Evolutionary conservation across 2,329 filamentous ascomycete species (phyloP).

Genomic region (Gnomoniopsis smithogilvyi): DNA sequence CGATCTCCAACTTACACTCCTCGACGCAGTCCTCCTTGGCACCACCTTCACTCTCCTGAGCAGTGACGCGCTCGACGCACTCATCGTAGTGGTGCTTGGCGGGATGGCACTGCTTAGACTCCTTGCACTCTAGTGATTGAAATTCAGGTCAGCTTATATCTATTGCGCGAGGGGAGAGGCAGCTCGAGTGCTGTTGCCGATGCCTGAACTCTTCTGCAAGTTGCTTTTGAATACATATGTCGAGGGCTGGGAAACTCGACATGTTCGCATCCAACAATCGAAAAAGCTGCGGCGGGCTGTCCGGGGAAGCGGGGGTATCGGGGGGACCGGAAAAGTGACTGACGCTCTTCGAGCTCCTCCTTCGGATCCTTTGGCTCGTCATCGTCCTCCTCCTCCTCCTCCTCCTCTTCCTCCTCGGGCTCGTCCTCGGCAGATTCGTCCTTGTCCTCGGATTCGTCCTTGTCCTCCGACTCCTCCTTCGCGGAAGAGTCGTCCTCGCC

Average conservation of each 20-base stretch:
- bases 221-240: neutral
- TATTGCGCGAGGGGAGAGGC: neutral
- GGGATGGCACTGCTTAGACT: slow-evolving; percentile 79
- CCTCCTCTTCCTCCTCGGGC: slow-evolving; percentile 61
- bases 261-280: neutral
- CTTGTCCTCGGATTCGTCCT: slow-evolving; percentile 33
- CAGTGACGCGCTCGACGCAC: slow-evolving; percentile 90
- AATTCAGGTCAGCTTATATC: slow-evolving; percentile 12
- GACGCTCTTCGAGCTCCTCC: slow-evolving; percentile 88
- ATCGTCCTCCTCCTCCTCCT: slow-evolving; percentile 78
- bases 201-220: neutral
- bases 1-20: slow-evolving; percentile 75
- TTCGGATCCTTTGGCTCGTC: slow-evolving; percentile 83
- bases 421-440: slow-evolving; percentile 28
- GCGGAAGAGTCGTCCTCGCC: slow-evolving; percentile 30
- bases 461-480: slow-evolving; percentile 44
- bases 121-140: slow-evolving; percentile 74
- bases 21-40: slow-evolving; percentile 95
- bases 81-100: slow-evolving; percentile 98
- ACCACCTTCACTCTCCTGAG: slow-evolving; percentile 59
- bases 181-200: neutral
- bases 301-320: neutral
- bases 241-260: neutral
- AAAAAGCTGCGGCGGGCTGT: neutral
- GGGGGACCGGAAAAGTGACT: slow-evolving; percentile 44